These are phyloP conservation scores for Hypericum androsaemum DNA, from an alignment of 345 rosid species.

Conservation along the genomic window DNA sequence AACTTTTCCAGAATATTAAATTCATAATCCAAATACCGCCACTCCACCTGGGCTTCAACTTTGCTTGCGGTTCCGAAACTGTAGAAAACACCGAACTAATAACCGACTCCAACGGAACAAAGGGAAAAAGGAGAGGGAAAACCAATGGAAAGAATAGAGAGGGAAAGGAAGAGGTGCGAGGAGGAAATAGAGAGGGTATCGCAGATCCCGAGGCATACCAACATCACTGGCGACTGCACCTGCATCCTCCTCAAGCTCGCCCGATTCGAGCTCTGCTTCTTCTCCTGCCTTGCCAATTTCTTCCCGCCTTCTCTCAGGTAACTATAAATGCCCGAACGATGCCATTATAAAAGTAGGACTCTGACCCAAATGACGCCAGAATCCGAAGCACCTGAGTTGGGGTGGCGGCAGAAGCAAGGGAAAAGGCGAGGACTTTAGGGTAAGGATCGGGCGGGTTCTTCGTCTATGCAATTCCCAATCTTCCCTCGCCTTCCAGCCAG, in stretches of 20 bases:
- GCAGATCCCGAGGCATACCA: conserved; percentile 24
- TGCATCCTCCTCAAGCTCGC: conserved; percentile 64
- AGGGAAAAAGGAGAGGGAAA: no score
- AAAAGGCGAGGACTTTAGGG: conserved; percentile 41
- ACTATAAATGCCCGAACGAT: conserved; percentile 29
- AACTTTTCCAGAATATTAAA: no score
- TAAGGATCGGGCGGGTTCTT: conserved; percentile 36
- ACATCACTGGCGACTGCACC: conserved; percentile 33
- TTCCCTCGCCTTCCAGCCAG: conserved; percentile 30
- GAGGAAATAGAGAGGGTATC: conserved; percentile 32
- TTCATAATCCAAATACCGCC: no score
- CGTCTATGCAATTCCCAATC: no score
- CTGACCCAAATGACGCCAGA: no score
- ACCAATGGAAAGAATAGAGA: conserved; percentile 28
- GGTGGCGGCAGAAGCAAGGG: conserved; percentile 1
- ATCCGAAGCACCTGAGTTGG: conserved; percentile 65
- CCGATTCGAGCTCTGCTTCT: conserved; percentile 63
- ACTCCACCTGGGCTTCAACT: no score
- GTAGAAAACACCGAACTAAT: no score
- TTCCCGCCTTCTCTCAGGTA: conserved; percentile 21
- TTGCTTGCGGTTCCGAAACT: no score
- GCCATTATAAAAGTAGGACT: no score
- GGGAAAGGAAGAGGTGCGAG: conserved; percentile 44
- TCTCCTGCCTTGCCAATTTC: conserved; percentile 31
- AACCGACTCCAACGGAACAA: no score